Evolutionary conservation across 1,284 basidiomycete species (phyloP), one percentile per base, ranked within the genome.

Genomic region (Sphaerobolus stellatus): DNA sequence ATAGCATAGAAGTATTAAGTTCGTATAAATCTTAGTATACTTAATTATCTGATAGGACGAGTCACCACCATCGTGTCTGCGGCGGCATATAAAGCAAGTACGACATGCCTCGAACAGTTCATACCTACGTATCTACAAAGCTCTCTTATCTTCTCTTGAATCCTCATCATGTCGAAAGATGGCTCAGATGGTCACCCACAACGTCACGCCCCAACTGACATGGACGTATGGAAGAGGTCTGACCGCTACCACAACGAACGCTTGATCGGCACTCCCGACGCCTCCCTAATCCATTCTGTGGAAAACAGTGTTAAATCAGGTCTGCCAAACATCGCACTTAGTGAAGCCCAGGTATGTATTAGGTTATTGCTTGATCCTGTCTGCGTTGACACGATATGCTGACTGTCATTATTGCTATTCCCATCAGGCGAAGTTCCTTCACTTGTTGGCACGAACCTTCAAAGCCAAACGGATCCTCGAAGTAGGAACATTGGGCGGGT

Each of bases 401-500:
- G 22, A 31, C 5, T 36, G 8, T 2, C 20, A 49, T 48, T 13
- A 38, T 24, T 27, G 3, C 22, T 45, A 38, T 16, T n/a, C 44
- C 9, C 16, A 55, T 16, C 81, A 85, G 62, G 84, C 81, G 18
- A 84, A 82, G 63, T 74, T 81, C 56, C 61, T 84, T 48, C 69
- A 78, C 56, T 73, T 85, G 5, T 59, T 81, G 20, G 78, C 75
- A 7, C 66, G 69, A 29, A 75, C 79, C 0, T 70, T 80, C 50
- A 61, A 70, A 6, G 82, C 79, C 48, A 82, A 81, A 67, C 64
- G 75, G 44, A 71, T 83, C 24, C 66, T 85, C 31, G 83, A 85
- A 61, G 75, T 86, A 47, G 84, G 83, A 1, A 84, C 83, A 6
- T 71, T 85, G 2, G 83, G 81, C 61, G 83, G 82, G 80, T 82